A percentile compares a stretch with the other conserved stretches of the same genome.
These are phyloP conservation scores for Erythrophleum ivorense DNA, from an alignment of 331 rosid genomes.

Conservation along the genomic window DNA sequence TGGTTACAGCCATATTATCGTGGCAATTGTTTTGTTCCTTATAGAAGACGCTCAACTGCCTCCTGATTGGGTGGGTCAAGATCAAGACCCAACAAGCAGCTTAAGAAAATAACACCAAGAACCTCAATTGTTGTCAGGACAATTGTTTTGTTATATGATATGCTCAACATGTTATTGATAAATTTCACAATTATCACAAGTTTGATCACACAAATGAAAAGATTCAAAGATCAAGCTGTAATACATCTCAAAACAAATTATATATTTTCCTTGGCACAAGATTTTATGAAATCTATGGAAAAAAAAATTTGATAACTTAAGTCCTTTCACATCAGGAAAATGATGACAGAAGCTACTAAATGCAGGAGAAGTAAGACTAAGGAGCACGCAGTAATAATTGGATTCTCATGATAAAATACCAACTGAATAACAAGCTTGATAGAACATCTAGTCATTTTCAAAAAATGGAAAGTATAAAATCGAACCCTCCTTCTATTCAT, in stretches of 20 bases:
- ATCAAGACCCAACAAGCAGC: conserved; percentile 1
- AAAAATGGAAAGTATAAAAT: background rate
- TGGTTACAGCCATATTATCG: conserved; percentile 7
- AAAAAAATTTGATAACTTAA: background rate
- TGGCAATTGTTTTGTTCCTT: background rate
- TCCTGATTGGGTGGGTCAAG: conserved; percentile 6
- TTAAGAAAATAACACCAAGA: background rate
- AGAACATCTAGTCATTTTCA: no score
- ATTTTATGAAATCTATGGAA: background rate
- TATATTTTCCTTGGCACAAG: background rate
- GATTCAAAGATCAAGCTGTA: background rate
- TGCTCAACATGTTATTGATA: background rate
- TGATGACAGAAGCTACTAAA: background rate
- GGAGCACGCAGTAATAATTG: background rate
- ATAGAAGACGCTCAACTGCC: conserved; percentile 1
- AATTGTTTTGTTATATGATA: background rate
- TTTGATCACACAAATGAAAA: background rate
- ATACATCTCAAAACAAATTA: background rate
- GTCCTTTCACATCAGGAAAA: background rate
- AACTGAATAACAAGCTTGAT: background rate
- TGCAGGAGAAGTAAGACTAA: background rate
- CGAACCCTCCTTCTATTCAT: background rate
- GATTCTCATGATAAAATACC: background rate
- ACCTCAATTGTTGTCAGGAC: background rate
- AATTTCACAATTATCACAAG: background rate